Evolutionary conservation across 305 asterid species (phyloP).

Genomic region (Fraxinus xanthoxyloides): DNA sequence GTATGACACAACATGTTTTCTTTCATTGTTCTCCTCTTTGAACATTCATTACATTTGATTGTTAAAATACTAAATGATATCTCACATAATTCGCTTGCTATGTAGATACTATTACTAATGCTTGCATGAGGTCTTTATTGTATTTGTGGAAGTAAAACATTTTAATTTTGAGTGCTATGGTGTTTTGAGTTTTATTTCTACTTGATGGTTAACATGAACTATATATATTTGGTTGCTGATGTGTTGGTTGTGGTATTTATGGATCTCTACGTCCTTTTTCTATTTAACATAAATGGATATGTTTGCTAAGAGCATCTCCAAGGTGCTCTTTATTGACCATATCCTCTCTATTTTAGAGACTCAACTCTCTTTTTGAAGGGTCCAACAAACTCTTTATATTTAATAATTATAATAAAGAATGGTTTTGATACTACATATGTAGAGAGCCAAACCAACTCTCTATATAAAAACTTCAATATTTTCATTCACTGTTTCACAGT

Average conservation of each 20-base stretch:
- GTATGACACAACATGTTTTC: neutral
- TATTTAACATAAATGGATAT: neutral
- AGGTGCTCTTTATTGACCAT: neutral
- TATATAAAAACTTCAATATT: neutral
- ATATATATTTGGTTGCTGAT: constrained; percentile 1
- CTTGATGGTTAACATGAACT: neutral
- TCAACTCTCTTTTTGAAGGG: neutral
- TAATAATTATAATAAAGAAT: neutral
- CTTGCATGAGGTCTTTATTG: neutral
- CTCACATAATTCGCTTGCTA: neutral
- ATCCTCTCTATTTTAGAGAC: neutral
- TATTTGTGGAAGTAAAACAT: neutral
- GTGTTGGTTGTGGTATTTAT: constrained; percentile 2
- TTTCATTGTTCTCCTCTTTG: neutral
- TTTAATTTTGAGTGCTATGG: neutral
- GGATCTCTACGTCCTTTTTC: neutral
- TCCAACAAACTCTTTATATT: neutral
- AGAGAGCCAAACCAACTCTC: neutral
- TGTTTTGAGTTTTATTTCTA: neutral
- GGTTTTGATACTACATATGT: neutral
- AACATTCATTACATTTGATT: neutral
- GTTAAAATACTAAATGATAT: neutral
- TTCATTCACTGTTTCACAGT: neutral
- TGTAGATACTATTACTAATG: neutral
- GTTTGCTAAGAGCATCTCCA: neutral